Evolutionary conservation across 768 basidiomycete genomes (phyloP).

Genomic region (Boletus rufocinnamomeus): DNA sequence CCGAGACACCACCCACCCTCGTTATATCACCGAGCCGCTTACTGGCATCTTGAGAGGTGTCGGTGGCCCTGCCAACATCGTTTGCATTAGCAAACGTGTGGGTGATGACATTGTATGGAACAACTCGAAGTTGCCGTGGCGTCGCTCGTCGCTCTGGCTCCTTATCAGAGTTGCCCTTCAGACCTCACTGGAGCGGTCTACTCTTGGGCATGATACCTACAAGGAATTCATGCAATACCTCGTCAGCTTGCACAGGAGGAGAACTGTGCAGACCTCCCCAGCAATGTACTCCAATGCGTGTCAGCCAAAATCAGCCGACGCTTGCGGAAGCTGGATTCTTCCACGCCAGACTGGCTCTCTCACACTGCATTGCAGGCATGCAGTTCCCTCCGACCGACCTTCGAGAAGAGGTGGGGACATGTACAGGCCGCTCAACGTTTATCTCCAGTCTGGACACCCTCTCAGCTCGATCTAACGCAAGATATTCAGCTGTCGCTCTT

Average conservation of each 20-base stretch:
- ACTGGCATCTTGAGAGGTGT: constrained; percentile 47
- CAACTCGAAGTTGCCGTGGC: constrained; percentile 30
- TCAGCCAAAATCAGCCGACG: constrained; percentile 31
- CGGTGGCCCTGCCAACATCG: constrained; percentile 31
- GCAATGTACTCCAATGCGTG: constrained; percentile 34
- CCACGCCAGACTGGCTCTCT: constrained; percentile 37
- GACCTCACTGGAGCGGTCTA: constrained; percentile 23
- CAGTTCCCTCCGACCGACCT: not conserved
- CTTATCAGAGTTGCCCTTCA: constrained; percentile 36
- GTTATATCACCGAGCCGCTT: constrained; percentile 51
- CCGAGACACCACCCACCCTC: constrained; percentile 44
- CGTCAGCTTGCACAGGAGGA: not conserved
- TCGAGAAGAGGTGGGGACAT: not conserved
- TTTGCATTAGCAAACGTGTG: constrained; percentile 18
- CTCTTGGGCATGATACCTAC: constrained; percentile 33
- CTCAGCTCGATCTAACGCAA: not conserved
- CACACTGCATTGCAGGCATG: constrained; percentile 13
- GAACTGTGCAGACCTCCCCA: constrained; percentile 12
- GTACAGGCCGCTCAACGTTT: constrained; percentile 28
- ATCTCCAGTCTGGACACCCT: constrained; percentile 19
- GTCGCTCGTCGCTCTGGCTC: constrained; percentile 41
- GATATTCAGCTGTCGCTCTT: no score
- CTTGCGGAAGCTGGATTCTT: constrained; percentile 26
- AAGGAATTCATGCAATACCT: constrained; percentile 52
- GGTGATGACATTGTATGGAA: constrained; percentile 33